A percentile compares a stretch with the other conserved stretches of the same genome.
Evolutionary conservation across 176 grass and related monocot genomes (phyloP).

Genomic region (Carex littledalei): DNA sequence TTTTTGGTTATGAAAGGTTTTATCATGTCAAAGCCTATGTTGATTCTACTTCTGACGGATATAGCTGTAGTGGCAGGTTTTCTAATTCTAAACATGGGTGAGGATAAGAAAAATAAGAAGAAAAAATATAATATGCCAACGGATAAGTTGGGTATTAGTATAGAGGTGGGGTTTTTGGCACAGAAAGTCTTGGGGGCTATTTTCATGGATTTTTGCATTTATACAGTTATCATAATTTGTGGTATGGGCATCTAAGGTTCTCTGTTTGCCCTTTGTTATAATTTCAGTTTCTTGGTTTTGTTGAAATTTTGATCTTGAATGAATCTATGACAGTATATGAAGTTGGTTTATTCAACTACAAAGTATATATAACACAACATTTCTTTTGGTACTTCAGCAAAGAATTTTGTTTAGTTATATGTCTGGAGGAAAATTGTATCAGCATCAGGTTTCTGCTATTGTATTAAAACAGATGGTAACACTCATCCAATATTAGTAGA

Average conservation of each 20-base stretch:
- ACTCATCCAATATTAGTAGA: not conserved
- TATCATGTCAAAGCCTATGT: conserved; percentile 46
- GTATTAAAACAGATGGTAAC: not conserved
- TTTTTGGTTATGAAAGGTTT: conserved; percentile 47
- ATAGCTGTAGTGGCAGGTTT: conserved; percentile 37
- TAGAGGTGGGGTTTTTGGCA: conserved; percentile 50
- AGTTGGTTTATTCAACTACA: not conserved
- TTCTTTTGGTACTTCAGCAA: not conserved
- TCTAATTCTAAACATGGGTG: conserved; percentile 42
- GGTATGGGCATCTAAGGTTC: conserved; percentile 47
- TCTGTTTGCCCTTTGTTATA: not conserved
- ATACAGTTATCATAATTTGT: conserved; percentile 64
- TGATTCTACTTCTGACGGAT: conserved; percentile 61
- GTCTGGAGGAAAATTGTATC: not conserved
- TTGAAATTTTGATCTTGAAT: conserved; percentile 1
- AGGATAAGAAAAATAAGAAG: conserved; percentile 15
- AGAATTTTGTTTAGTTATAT: not conserved
- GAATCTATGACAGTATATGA: not conserved
- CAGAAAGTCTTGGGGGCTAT: conserved; percentile 45
- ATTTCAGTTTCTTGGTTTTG: not conserved
- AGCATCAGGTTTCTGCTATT: not conserved
- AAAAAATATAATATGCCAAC: conserved; percentile 27
- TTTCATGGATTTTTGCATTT: conserved; percentile 72
- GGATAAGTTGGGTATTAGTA: conserved; percentile 38
- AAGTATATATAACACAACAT: not conserved